Evolutionary conservation across 2,329 filamentous ascomycete species (phyloP).

Genomic region (Curvularia lunata): DNA sequence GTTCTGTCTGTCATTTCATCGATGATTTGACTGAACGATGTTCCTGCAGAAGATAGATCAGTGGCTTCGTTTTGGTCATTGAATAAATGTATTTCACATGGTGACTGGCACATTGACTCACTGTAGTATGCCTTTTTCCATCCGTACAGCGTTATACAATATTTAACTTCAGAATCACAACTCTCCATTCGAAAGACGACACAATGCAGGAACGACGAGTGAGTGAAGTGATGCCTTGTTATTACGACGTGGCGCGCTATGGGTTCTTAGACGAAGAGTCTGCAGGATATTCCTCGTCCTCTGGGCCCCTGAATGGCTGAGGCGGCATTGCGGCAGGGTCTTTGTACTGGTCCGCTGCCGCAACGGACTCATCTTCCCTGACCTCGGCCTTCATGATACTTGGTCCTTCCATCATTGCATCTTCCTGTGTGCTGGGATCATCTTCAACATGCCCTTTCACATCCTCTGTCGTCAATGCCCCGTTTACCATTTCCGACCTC

Average conservation of each 20-base stretch:
- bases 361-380: not conserved
- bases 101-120: not conserved
- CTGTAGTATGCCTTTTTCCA: not conserved
- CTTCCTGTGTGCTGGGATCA: not conserved
- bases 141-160: no score
- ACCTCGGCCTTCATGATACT: not conserved
- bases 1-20: not conserved
- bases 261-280: not conserved
- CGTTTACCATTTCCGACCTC: not conserved
- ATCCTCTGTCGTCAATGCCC: no score
- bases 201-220: not conserved
- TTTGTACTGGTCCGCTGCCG: not conserved
- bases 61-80: no score
- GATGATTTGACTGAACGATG: no score
- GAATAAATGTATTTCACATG: not conserved
- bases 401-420: not conserved
- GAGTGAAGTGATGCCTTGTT: not conserved
- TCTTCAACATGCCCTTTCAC: not conserved
- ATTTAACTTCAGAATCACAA: no score
- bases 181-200: not conserved
- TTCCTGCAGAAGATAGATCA: no score
- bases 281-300: not conserved
- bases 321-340: not conserved
- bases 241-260: not conserved
- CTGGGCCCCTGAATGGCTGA: not conserved